Evolutionary conservation across 2,329 filamentous ascomycete species (phyloP).

Genomic region (Xylaria digitata): DNA sequence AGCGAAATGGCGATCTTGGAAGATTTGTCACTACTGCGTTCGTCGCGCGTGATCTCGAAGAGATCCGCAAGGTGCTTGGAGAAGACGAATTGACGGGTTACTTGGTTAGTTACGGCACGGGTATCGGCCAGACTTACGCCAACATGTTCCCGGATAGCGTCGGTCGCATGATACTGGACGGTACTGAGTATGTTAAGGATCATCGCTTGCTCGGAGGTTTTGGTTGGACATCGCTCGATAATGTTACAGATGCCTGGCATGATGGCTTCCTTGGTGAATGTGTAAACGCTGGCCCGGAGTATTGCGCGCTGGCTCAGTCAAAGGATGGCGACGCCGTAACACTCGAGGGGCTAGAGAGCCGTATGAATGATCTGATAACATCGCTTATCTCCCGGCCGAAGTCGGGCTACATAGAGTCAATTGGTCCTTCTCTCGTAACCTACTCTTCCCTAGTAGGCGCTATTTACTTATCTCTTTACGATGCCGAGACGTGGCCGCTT

Average conservation of each 20-base stretch:
- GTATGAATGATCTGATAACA: constrained; percentile 55
- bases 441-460: constrained; percentile 56
- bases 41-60: constrained; percentile 61
- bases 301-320: constrained; percentile 58
- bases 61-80: constrained; percentile 58
- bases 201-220: constrained; percentile 60
- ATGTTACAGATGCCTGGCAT: constrained; percentile 60
- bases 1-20: constrained; percentile 57
- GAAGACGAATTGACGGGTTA: constrained; percentile 62
- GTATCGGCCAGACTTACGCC: constrained; percentile 64
- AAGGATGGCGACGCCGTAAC: constrained; percentile 48
- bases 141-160: constrained; percentile 62
- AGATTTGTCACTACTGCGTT: constrained; percentile 60
- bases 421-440: constrained; percentile 59
- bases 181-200: constrained; percentile 60
- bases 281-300: constrained; percentile 58
- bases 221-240: constrained; percentile 61
- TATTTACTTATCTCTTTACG: constrained; percentile 59
- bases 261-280: constrained; percentile 65
- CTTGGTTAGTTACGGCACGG: constrained; percentile 64
- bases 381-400: constrained; percentile 55
- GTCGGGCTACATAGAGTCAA: constrained; percentile 52
- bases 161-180: constrained; percentile 62
- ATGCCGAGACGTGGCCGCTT: constrained; percentile 56
- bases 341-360: constrained; percentile 51